Evolutionary conservation across 2,329 filamentous ascomycete genomes (phyloP), one percentile per base, ranked within the genome.

Genomic region (Fragosphaeria purpurea): DNA sequence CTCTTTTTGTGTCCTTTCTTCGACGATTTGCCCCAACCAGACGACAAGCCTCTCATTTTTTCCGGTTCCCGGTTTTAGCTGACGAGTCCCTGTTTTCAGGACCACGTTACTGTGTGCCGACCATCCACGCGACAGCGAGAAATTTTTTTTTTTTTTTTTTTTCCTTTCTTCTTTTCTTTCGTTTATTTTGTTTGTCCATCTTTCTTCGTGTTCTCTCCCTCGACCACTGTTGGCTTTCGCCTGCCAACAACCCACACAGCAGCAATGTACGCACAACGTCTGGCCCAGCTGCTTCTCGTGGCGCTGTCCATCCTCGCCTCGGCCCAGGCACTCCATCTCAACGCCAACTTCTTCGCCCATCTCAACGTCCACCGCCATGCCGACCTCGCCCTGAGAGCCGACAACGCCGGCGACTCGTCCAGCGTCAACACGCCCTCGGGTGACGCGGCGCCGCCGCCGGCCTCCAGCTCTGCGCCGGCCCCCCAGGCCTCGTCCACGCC

Each of bases 221-320:
- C 35, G 22, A 37, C 35, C 35, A 7, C 35, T 7, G 35, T 7
- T 7, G 35, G 7, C 35, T 7, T 7, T 37, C 35, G 35, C 7
- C 35, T 7, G 7, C 7, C 7, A 37, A 37, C 7, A 11, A 30
- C 11, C 34, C 6, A 11, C 62, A 66, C 47, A 45, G 7, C 10
- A 13, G 12, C 41, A 37, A 80, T 80, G 77, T 72, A 72, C 60
- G 63, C 70, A 33, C 65, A 64, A 49, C 69, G 68, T 51, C 57
- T 73, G 46, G 53, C 76, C 37, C 66, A 71, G 59, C 61, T 78
- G 53, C 62, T 79, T 51, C 59, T 77, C 55, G 63, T 76, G 57
- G 73, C 71, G 42, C 64, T 79, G 47, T 73, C 73, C 42, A 60
- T 75, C 52, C 55, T 70, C 49, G 67, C 66, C 44, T 64, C 73